Evolutionary conservation across 1,284 basidiomycete species (phyloP), one percentile per base, ranked within the genome.

Genomic region (Phlebopus sp.): DNA sequence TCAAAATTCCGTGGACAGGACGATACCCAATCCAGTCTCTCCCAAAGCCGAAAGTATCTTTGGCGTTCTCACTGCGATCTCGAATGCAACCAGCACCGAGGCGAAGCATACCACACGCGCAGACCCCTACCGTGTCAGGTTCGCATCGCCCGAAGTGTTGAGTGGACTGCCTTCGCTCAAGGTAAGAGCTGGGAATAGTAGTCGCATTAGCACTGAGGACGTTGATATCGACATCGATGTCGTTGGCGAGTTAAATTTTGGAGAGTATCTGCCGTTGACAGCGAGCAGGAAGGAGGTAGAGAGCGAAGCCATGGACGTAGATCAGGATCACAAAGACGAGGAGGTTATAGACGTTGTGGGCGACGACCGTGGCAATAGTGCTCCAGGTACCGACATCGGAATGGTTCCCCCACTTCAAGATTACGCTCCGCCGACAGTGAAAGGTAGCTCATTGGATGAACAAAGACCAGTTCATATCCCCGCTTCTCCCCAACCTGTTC

Each of bases 131-230:
- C 65, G 47, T 5, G 67, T 69, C 38, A 56, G 65, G 23, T 65
- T 65, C 27, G 59, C 54, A 2, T 65, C 67, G 2, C 67, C 63
- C 7, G 67, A 65, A 39, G 44, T 63, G 36, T 38, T 65, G 29
- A 29, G 30, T 21, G 56, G 46, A 4, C 25, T 55, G 4, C 52
- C 62, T 18, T 36, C 49, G 21, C 11, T 65, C 42, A 46, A 11
- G 9, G 52, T 44, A 4, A 51, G 42, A 15, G 11, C 31, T 11
- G 35, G 35, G n/a, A 14, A 21, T 21, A 1, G 18, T 18, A 18
- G 44, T 6, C n/a, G 23, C n/a, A 8, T 17, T 3, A 10, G 36
- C 10, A 18, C 18, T 8, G n/a, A 50, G 2, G 36, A 3, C 14
- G 36, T 27, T 19, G 40, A 8, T 7, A 23, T 19, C 2, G 23